A percentile compares a stretch with the other conserved stretches of the same genome.
Conservation (phyloP, 345 rosid genomes). For the Erucastrum elatum region DNA sequence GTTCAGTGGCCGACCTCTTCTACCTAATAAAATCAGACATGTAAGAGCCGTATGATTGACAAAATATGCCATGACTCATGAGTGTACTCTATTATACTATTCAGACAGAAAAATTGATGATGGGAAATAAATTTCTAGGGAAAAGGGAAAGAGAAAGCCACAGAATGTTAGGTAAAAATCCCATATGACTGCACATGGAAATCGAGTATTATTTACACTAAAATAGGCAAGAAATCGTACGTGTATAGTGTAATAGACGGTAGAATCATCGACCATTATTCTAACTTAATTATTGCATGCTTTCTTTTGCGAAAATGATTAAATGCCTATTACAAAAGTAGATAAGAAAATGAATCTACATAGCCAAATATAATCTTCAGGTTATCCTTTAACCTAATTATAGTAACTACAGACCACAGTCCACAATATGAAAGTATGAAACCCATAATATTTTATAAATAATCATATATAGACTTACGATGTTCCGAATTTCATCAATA, state of each 20-base stretch:
- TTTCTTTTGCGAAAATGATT: not conserved
- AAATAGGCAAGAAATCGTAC: not conserved
- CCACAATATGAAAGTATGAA: no score
- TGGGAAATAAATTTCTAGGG: conserved; percentile 15
- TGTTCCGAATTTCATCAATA: not conserved
- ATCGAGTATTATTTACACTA: not conserved
- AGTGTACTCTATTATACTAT: conserved; percentile 8
- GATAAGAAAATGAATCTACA: not conserved
- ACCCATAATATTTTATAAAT: no score
- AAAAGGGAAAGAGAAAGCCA: conserved; percentile 11
- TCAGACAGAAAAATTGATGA: conserved; percentile 8
- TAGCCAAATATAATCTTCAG: not conserved
- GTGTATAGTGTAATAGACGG: not conserved
- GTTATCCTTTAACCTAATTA: not conserved
- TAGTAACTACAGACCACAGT: not conserved
- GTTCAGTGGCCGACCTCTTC: conserved; percentile 31
- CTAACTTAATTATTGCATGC: not conserved
- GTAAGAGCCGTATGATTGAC: conserved; percentile 21
- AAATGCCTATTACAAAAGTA: not conserved
- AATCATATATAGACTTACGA: not conserved
- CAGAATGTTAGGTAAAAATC: conserved; percentile 9
- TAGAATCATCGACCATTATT: not conserved
- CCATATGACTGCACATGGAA: conserved; percentile 23
- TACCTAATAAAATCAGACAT: not conserved
- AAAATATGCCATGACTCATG: not conserved